Evolutionary conservation across 345 rosid genomes (phyloP).

Genomic region (Linum usitatissimum): DNA sequence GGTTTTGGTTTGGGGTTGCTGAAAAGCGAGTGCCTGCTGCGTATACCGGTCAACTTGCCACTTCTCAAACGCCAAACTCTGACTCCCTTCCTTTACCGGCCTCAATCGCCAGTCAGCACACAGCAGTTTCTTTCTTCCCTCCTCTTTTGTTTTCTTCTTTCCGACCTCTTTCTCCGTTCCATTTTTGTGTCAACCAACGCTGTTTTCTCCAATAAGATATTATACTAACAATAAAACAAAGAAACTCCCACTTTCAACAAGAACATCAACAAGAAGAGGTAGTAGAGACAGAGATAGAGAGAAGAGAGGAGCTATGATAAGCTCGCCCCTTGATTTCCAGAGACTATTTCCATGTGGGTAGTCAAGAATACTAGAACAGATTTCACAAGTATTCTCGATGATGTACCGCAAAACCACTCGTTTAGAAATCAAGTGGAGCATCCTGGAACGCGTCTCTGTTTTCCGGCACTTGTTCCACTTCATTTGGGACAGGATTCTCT

Average conservation of each 20-base stretch:
- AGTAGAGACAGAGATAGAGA: too few relatives aligned
- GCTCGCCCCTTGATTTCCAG: not conserved
- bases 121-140: not conserved
- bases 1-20: too few relatives aligned
- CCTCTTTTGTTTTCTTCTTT: not conserved
- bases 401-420: slow-evolving; percentile 35
- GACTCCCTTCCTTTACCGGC: too few relatives aligned
- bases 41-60: too few relatives aligned
- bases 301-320: not conserved
- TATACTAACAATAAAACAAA: too few relatives aligned
- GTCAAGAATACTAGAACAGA: not conserved
- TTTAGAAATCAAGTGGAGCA: slow-evolving; percentile 45
- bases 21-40: too few relatives aligned
- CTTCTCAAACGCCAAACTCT: too few relatives aligned
- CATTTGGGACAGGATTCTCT: slow-evolving; percentile 68
- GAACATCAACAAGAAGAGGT: not conserved
- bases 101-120: not conserved
- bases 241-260: not conserved
- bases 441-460: slow-evolving; percentile 42
- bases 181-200: not conserved
- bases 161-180: not conserved
- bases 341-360: too few relatives aligned
- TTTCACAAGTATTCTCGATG: slow-evolving; percentile 21
- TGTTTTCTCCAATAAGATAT: too few relatives aligned
- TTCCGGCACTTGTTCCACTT: slow-evolving; percentile 53